These are phyloP conservation scores for Fusarium robinianum DNA, from an alignment of 2,329 filamentous ascomycete genomes.

Conservation along the genomic window DNA sequence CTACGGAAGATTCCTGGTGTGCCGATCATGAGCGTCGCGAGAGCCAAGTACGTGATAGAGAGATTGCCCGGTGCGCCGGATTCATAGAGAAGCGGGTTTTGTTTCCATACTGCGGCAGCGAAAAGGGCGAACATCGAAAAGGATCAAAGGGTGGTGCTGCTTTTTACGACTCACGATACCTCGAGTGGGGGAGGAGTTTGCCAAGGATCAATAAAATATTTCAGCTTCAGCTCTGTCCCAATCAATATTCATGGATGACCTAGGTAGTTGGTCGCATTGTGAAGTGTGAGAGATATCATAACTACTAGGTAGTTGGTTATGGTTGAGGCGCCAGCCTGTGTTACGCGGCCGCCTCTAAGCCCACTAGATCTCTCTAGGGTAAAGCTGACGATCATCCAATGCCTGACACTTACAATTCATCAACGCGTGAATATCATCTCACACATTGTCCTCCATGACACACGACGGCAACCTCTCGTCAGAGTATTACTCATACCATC, in stretches of 20 bases:
- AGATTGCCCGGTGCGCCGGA: constrained; percentile 83
- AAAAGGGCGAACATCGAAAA: constrained; percentile 11
- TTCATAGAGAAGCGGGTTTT: constrained; percentile 31
- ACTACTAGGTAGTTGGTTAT: no score
- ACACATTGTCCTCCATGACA: no score
- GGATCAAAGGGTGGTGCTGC: constrained; percentile 13
- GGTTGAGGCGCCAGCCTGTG: neutral
- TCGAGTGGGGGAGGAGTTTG: constrained; percentile 6
- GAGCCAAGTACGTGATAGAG: constrained; percentile 94
- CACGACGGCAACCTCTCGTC: no score
- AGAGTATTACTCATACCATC: no score
- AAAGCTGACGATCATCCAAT: neutral
- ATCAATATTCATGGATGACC: no score
- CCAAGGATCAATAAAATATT: constrained; percentile 2
- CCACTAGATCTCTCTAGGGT: constrained; percentile 5
- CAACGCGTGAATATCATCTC: neutral
- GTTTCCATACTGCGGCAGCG: neutral
- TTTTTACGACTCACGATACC: constrained; percentile 25
- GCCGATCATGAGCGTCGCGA: constrained; percentile 78
- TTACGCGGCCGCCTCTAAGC: constrained; percentile 5
- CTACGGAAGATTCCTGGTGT: constrained; percentile 73
- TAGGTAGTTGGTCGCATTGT: no score
- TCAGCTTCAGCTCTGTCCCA: no score
- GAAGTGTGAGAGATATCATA: no score
- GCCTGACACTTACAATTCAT: constrained; percentile 1